A percentile compares a stretch with the other conserved stretches of the same genome.
These are phyloP conservation scores for Sextonia rubra DNA, from an alignment of 164 flowering plant genomes.

Conservation along the genomic window DNA sequence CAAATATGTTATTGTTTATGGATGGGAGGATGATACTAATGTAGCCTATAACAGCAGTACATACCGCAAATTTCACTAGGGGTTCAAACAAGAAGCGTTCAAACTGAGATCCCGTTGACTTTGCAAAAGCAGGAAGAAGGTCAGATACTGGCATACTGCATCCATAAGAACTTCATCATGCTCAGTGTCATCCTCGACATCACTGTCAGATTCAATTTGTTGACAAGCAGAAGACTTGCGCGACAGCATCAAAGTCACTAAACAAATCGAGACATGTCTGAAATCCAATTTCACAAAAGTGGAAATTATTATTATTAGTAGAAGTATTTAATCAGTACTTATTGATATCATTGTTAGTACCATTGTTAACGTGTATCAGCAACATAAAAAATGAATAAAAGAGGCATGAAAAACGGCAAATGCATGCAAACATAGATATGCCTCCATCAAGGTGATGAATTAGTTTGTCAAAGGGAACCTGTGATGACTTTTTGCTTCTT, in stretches of 20 bases:
- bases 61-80: constrained; percentile 89
- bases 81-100: constrained; percentile 82
- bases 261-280: constrained; percentile 77
- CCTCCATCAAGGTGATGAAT: not conserved
- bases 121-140: constrained; percentile 94
- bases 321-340: not conserved
- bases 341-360: not conserved
- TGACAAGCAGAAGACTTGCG: constrained; percentile 86
- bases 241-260: constrained; percentile 69
- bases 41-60: constrained; percentile 15
- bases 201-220: constrained; percentile 72
- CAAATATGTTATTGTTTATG: not conserved
- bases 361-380: not conserved
- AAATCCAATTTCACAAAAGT: constrained; percentile 6
- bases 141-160: constrained; percentile 98
- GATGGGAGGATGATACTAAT: not conserved
- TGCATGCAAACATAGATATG: no score
- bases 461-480: not conserved
- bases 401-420: not conserved
- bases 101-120: constrained; percentile 88
- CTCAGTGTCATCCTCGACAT: constrained; percentile 63
- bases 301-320: not conserved
- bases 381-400: not conserved
- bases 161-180: constrained; percentile 99
- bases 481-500: not conserved